phyloP scores from a whole-genome alignment of 2,329 filamentous ascomycete species.

The Diaporthe sp. region DNA sequence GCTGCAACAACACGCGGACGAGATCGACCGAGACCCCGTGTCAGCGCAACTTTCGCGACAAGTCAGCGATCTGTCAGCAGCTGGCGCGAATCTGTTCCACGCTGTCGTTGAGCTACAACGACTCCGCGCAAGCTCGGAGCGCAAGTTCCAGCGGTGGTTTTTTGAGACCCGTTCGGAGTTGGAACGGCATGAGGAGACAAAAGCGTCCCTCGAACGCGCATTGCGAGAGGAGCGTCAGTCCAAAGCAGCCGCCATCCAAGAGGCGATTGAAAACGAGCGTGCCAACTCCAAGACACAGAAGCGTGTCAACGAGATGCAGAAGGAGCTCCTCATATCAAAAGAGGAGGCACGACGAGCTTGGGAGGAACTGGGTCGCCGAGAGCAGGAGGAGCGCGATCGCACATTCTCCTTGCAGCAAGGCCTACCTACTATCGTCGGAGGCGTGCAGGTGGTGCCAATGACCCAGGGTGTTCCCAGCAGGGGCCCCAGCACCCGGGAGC shows the following conservation, averaged over 20 bases:
- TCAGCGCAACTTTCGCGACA: slow-evolving; percentile 92
- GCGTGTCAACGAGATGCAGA: slow-evolving; percentile 88
- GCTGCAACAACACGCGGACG: slow-evolving; percentile 89
- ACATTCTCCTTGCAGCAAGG: slow-evolving; percentile 89
- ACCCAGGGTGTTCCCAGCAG: slow-evolving; percentile 76
- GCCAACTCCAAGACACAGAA: slow-evolving; percentile 81
- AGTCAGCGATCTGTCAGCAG: slow-evolving; percentile 96
- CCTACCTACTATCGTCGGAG: slow-evolving; percentile 88
- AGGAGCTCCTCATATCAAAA: slow-evolving; percentile 94
- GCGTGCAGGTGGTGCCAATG: slow-evolving; percentile 96
- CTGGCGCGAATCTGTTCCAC: slow-evolving; percentile 96
- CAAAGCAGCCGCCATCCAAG: slow-evolving; percentile 75
- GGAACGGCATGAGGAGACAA: slow-evolving; percentile 85
- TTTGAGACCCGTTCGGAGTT: slow-evolving; percentile 93
- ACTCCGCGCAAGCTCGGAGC: slow-evolving; percentile 92
- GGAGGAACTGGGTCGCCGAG: slow-evolving; percentile 94
- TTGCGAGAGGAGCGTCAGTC: slow-evolving; percentile 81
- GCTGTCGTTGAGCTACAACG: slow-evolving; percentile 96
- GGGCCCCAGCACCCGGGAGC: slow-evolving; percentile 60
- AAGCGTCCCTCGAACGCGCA: slow-evolving; percentile 81
- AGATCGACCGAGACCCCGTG: slow-evolving; percentile 85
- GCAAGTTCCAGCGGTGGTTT: slow-evolving; percentile 99
- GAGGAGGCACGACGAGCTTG: slow-evolving; percentile 95
- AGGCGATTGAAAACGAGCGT: slow-evolving; percentile 75
- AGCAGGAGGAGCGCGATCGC: slow-evolving; percentile 92